Base-by-base conservation (phyloP, 1,139 yeast genomes). In the Protomyces gravidus region DNA sequence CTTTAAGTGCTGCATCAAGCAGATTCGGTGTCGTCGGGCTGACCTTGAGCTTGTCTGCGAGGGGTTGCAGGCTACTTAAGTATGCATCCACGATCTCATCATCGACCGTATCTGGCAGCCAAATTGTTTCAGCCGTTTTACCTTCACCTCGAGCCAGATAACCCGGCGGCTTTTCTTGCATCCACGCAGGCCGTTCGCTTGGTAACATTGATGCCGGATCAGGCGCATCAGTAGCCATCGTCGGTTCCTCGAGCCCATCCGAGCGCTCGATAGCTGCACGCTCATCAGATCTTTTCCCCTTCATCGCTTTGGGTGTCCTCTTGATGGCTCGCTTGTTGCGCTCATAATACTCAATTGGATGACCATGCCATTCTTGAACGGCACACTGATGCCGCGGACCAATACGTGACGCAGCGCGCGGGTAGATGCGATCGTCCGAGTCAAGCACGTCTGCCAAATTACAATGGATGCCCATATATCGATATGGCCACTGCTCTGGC, bases 71-170 rank as follows among this genome's bases (percentile, higher is more conserved):
- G 23, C 72, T 71, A 23, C 52, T 59, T 7, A 90, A 68, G 68
- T 81, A 92, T 1, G 68, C 67, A 45, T 84, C 88, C 17, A 86
- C 72, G 19, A 69, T 69, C 1, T 62, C 62, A 55, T 71, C 68
- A 87, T 71, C 0, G 83, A 78, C 19, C 3, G 6, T 19, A 11
- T 50, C 55, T 26, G 55, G 36, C 4, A 40, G 33, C 51, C 51
- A 55, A n/a, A 55, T 25, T 9, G 39, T 26, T 30, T 55, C 59
- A 5, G 82, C 78, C 0, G 96, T 87, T 28, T 78, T 82, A 66
- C 84, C 89, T 1, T 80, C 82, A 0, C 97, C 98, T 67, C 98
- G 78, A 66, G 89, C 95, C n/a, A 85, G 73, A 68, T 86, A 88
- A 0, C 96, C 95, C 60, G 77, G 76, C 0, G 96, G 96, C 63